These are phyloP conservation scores for Blastocystis hominis DNA, from an alignment of 352 stramenopile species.

Conservation along the genomic window DNA sequence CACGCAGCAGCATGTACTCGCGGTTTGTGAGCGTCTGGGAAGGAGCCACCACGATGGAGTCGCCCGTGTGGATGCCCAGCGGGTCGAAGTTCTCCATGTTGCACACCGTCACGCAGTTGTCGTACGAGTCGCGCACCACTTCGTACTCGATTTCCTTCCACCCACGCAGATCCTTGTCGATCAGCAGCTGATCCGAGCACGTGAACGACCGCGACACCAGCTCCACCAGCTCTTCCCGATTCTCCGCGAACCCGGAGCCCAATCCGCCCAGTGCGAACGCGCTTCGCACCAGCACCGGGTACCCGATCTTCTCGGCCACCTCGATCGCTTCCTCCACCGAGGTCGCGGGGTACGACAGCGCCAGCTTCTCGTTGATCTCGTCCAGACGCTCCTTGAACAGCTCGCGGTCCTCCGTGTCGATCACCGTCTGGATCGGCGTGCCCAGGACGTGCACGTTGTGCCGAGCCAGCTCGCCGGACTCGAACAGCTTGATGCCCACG, in stretches of 20 bases:
- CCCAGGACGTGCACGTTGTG: slow-evolving; percentile 85
- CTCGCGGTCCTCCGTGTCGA: slow-evolving; percentile 91
- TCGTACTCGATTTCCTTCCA: slow-evolving; percentile 98
- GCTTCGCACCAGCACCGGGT: slow-evolving; percentile 87
- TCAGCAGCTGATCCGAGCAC: slow-evolving; percentile 83
- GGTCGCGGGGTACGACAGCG: slow-evolving; percentile 78
- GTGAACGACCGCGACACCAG: slow-evolving; percentile 65
- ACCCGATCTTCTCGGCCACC: slow-evolving; percentile 82
- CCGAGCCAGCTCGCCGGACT: slow-evolving; percentile 80
- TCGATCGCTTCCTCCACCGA: slow-evolving; percentile 80
- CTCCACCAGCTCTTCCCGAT: slow-evolving; percentile 72
- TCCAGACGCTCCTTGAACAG: slow-evolving; percentile 85
- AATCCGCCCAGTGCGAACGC: slow-evolving; percentile 93
- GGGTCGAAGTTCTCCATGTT: slow-evolving; percentile 99
- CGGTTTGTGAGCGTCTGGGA: slow-evolving; percentile 88
- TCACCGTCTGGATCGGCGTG: slow-evolving; percentile 88
- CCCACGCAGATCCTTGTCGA: slow-evolving; percentile 88
- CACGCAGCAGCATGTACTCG: slow-evolving; percentile 92
- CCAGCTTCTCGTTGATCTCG: slow-evolving; percentile 90
- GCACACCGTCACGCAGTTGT: slow-evolving; percentile 94
- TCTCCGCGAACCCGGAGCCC: slow-evolving; percentile 83
- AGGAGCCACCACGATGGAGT: slow-evolving; percentile 91
- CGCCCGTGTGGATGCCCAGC: slow-evolving; percentile 88
- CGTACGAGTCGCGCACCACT: slow-evolving; percentile 82
- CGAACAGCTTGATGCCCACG: slow-evolving; percentile 86